A percentile compares a stretch with the other conserved stretches of the same genome.
Evolutionary conservation across 2,329 filamentous ascomycete genomes (phyloP).

Genomic region (Alternaria arborescens): DNA sequence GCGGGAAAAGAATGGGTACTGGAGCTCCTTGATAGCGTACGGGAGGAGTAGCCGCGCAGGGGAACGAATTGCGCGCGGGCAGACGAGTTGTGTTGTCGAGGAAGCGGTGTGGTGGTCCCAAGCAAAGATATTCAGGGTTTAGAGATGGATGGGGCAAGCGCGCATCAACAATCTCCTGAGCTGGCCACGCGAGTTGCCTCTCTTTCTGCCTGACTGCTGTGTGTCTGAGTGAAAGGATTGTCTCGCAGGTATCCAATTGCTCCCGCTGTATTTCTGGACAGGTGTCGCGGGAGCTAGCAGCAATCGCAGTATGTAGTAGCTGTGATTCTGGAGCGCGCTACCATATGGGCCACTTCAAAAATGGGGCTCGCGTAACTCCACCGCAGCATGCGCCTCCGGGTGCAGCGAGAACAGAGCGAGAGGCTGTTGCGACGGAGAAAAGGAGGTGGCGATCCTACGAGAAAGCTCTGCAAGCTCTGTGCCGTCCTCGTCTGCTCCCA

Average conservation of each 20-base stretch:
- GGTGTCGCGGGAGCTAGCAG: conserved; percentile 34
- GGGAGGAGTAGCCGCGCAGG: conserved; percentile 27
- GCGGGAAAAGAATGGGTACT: conserved; percentile 24
- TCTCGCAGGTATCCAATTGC: conserved; percentile 5
- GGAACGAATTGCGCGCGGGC: conserved; percentile 14
- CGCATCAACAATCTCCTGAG: conserved; percentile 22
- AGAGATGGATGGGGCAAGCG: conserved; percentile 37
- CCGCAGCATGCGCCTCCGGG: conserved; percentile 4
- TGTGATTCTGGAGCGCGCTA: conserved; percentile 31
- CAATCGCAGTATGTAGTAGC: conserved; percentile 12
- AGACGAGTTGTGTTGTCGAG: conserved; percentile 38
- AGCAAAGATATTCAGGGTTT: conserved; percentile 36
- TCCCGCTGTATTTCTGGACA: conserved; percentile 27
- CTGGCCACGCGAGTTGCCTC: conserved; percentile 7
- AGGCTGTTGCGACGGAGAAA: not conserved
- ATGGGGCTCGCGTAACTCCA: conserved; percentile 27
- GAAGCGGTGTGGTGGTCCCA: conserved; percentile 40
- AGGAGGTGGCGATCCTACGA: conserved; percentile 22
- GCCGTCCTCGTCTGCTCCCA: not conserved
- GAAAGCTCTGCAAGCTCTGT: not conserved
- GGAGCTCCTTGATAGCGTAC: not conserved
- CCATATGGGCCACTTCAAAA: conserved; percentile 15
- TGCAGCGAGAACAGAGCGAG: not conserved
- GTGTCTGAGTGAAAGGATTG: conserved; percentile 1
- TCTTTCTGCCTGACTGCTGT: not conserved